Conservation (phyloP, 2,329 filamentous ascomycete species). For the Penicillium sp. region DNA sequence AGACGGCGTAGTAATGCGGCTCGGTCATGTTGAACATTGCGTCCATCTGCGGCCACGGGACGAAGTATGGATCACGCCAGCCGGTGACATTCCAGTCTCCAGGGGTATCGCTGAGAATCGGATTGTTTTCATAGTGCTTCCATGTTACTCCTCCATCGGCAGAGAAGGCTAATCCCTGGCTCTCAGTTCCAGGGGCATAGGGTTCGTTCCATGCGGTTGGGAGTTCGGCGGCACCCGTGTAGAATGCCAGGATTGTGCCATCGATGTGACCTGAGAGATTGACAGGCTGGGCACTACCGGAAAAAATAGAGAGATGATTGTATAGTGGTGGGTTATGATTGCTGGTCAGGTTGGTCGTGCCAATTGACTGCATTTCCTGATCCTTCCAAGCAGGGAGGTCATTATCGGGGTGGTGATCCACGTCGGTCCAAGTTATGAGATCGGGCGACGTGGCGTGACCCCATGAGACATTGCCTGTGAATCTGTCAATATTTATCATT, state of each 20-base stretch:
- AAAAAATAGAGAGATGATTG: constrained; percentile 16
- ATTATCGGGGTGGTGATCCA: constrained; percentile 12
- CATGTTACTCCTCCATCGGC: constrained; percentile 15
- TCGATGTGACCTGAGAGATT: constrained; percentile 11
- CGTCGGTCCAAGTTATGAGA: constrained; percentile 15
- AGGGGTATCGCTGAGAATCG: constrained; percentile 11
- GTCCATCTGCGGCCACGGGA: constrained; percentile 10
- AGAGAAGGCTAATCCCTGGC: constrained; percentile 12
- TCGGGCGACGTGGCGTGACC: constrained; percentile 15
- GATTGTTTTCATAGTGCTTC: constrained; percentile 14
- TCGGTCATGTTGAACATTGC: constrained; percentile 6
- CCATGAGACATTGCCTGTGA: constrained; percentile 16
- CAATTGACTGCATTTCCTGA: constrained; percentile 12
- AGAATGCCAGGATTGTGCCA: constrained; percentile 15
- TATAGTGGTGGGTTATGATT: constrained; percentile 14
- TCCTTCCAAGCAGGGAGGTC: constrained; percentile 16
- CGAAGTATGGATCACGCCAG: constrained; percentile 16
- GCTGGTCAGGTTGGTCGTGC: constrained; percentile 15
- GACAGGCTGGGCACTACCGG: constrained; percentile 10
- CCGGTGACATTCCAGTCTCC: constrained; percentile 16
- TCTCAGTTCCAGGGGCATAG: constrained; percentile 13
- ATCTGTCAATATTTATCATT: background rate
- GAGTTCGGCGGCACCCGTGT: constrained; percentile 8
- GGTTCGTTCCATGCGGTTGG: constrained; percentile 13
- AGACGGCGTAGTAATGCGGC: constrained; percentile 16